A percentile compares a stretch with the other conserved stretches of the same genome.
These are phyloP conservation scores for Delitschia confertaspora DNA, from an alignment of 495 filamentous ascomycete genomes.

Conservation along the genomic window DNA sequence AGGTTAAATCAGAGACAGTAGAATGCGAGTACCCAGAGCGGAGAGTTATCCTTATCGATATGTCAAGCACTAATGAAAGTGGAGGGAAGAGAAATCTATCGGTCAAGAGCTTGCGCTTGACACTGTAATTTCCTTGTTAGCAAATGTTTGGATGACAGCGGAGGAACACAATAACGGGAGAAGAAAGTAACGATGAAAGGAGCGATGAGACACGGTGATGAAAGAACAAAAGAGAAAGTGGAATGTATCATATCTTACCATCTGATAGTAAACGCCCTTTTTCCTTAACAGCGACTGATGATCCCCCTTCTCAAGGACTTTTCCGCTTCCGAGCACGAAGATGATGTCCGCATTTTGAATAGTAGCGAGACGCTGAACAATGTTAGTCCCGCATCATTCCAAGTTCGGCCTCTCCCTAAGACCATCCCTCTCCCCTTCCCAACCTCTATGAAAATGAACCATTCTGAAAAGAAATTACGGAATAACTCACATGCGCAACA, in stretches of 20 bases:
- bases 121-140: constrained; percentile 20
- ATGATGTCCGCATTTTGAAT: constrained; percentile 71
- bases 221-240: no score
- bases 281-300: constrained; percentile 58
- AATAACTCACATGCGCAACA: constrained; percentile 23
- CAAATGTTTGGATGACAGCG: no score
- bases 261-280: constrained; percentile 63
- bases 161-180: no score
- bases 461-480: neutral
- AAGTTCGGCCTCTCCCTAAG: no score
- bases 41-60: neutral
- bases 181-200: no score
- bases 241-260: constrained; percentile 56
- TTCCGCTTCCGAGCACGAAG: constrained; percentile 72
- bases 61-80: neutral
- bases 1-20: neutral
- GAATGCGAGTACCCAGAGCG: neutral
- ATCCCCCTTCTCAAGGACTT: constrained; percentile 63
- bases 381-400: constrained; percentile 1
- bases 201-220: no score
- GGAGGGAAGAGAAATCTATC: constrained; percentile 4
- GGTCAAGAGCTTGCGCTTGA: constrained; percentile 29
- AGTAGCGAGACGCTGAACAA: constrained; percentile 21
- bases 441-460: no score
- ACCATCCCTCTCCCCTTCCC: no score